Evolutionary conservation across 306 rosid genomes (phyloP).

Genomic region (Prunus dulcis): DNA sequence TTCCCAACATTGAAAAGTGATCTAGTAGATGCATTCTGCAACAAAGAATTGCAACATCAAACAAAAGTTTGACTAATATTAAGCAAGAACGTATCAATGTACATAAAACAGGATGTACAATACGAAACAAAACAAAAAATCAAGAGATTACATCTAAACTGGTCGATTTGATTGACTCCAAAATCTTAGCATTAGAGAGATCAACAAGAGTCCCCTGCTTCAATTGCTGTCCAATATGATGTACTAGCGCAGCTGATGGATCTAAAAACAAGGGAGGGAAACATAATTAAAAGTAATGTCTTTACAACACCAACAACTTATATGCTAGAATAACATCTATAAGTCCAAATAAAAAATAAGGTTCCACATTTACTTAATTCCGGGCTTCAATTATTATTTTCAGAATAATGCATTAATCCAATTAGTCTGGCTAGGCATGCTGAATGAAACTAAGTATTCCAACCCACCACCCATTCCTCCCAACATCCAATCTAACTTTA

Average conservation of each 20-base stretch:
- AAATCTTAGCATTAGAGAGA: slow-evolving; percentile 56
- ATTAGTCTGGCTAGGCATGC: background rate
- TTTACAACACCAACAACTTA: slow-evolving; percentile 21
- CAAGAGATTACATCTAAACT: slow-evolving; percentile 63
- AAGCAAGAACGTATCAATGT: background rate
- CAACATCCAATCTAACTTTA: background rate
- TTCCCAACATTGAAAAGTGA: slow-evolving; percentile 62
- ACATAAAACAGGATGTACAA: background rate
- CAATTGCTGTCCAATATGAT: slow-evolving; percentile 32
- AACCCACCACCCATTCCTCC: background rate
- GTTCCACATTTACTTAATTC: background rate
- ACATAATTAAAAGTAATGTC: slow-evolving; percentile 8
- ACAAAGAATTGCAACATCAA: slow-evolving; percentile 24
- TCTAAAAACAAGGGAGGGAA: slow-evolving; percentile 38
- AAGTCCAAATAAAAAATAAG: background rate
- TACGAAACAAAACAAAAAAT: slow-evolving; percentile 16
- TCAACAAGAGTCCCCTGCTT: slow-evolving; percentile 47
- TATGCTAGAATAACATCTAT: slow-evolving; percentile 15
- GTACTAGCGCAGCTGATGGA: slow-evolving; percentile 35
- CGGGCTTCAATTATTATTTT: background rate
- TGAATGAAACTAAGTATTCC: background rate
- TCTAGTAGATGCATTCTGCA: slow-evolving; percentile 71
- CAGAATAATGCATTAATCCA: background rate
- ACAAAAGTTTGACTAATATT: slow-evolving; percentile 7
- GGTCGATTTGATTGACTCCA: slow-evolving; percentile 64